A percentile compares a stretch with the other conserved stretches of the same genome.
These are phyloP conservation scores for Penicillium mononematosum DNA, from an alignment of 495 filamentous ascomycete genomes.

Conservation along the genomic window DNA sequence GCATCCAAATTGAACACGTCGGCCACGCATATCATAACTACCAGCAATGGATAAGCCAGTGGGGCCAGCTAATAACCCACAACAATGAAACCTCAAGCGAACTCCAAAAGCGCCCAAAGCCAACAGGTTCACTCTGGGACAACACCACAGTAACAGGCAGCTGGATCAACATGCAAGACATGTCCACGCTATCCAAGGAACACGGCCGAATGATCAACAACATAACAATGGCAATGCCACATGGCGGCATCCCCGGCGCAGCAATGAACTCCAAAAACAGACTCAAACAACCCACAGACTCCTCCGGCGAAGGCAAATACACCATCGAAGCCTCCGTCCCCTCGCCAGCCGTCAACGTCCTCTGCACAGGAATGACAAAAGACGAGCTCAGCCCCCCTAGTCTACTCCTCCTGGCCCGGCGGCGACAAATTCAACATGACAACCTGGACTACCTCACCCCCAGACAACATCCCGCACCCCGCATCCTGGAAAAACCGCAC, in stretches of 20 bases:
- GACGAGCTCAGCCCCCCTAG: slow-evolving; percentile 61
- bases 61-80: slow-evolving; percentile 42
- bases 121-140: slow-evolving; percentile 58
- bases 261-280: slow-evolving; percentile 56
- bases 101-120: slow-evolving; percentile 46
- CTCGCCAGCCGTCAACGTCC: slow-evolving; percentile 63
- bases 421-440: slow-evolving; percentile 36
- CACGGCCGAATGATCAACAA: slow-evolving; percentile 62
- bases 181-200: slow-evolving; percentile 43
- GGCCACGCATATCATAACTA: slow-evolving; percentile 59
- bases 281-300: slow-evolving; percentile 65
- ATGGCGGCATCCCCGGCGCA: slow-evolving; percentile 62
- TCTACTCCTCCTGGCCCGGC: slow-evolving; percentile 59
- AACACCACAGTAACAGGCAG: slow-evolving; percentile 61
- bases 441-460: slow-evolving; percentile 23
- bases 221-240: slow-evolving; percentile 71
- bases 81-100: slow-evolving; percentile 38
- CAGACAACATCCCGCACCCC: slow-evolving; percentile 24
- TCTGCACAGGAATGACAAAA: slow-evolving; percentile 62
- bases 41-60: slow-evolving; percentile 45
- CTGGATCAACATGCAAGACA: slow-evolving; percentile 57
- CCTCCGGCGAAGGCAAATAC: slow-evolving; percentile 65
- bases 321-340: slow-evolving; percentile 61
- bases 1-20: slow-evolving; percentile 62
- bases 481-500: slow-evolving; percentile 54